phyloP scores from a whole-genome alignment of 257 asterid species.

The Hygrophila difformis region DNA sequence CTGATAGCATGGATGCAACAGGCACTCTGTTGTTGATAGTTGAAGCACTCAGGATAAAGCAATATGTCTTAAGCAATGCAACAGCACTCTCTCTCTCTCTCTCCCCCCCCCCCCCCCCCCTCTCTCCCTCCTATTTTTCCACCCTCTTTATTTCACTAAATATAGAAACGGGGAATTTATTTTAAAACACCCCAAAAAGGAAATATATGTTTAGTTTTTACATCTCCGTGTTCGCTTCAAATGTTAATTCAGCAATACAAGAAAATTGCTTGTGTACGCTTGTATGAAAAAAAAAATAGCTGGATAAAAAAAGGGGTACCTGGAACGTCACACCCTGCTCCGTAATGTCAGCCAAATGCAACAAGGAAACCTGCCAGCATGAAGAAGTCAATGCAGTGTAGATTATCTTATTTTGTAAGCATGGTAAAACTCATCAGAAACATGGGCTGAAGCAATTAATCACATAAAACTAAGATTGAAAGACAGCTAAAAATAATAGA shows the following conservation, averaged over 20 bases:
- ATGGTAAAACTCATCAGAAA: conserved; percentile 7
- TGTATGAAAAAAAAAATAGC: too few relatives aligned
- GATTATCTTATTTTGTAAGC: conserved; percentile 6
- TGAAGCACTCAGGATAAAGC: conserved; percentile 11
- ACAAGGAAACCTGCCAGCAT: conserved; percentile 69
- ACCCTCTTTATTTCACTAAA: too few relatives aligned
- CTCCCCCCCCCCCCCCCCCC: too few relatives aligned
- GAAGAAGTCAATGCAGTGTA: conserved; percentile 15
- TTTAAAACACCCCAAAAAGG: too few relatives aligned
- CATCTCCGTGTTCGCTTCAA: too few relatives aligned
- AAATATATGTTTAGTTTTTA: too few relatives aligned
- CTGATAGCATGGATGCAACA: not conserved
- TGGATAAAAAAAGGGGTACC: conserved; percentile 35
- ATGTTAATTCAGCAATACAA: too few relatives aligned
- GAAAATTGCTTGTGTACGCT: too few relatives aligned
- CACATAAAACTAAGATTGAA: not conserved
- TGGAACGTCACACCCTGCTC: conserved; percentile 95
- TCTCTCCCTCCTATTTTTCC: too few relatives aligned
- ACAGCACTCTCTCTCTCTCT: too few relatives aligned
- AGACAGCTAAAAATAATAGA: conserved; percentile 2
- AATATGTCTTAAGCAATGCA: conserved; percentile 2
- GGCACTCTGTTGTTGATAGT: not conserved
- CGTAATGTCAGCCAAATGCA: conserved; percentile 97
- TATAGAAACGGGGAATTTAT: too few relatives aligned
- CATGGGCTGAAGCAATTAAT: conserved; percentile 4